These are phyloP conservation scores for Aspergillus baeticus DNA, from an alignment of 495 filamentous ascomycete species.

Conservation along the genomic window DNA sequence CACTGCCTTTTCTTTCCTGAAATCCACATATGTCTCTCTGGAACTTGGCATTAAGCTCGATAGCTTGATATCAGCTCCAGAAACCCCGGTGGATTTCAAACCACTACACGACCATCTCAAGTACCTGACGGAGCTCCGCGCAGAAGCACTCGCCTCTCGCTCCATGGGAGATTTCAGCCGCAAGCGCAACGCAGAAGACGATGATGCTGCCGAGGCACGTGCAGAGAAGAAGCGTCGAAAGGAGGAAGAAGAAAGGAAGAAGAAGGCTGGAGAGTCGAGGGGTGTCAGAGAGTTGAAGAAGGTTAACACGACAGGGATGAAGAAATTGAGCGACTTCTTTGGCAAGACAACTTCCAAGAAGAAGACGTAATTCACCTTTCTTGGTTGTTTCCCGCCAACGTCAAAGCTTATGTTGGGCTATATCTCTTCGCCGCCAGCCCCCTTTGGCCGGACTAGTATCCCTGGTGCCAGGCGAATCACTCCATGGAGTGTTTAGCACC, in stretches of 20 bases:
- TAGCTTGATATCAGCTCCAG: constrained; percentile 41
- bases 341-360: constrained; percentile 57
- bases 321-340: constrained; percentile 96
- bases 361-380: constrained; percentile 19
- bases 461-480: too few relatives aligned
- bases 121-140: constrained; percentile 60
- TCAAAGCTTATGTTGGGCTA: too few relatives aligned
- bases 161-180: constrained; percentile 69
- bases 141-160: constrained; percentile 66
- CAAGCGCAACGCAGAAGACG: constrained; percentile 69
- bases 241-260: constrained; percentile 75
- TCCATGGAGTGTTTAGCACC: too few relatives aligned
- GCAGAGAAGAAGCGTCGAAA: constrained; percentile 63
- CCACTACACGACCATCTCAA: constrained; percentile 67
- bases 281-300: constrained; percentile 80
- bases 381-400: background rate
- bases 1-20: constrained; percentile 74
- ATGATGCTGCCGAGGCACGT: constrained; percentile 52
- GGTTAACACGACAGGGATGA: constrained; percentile 88
- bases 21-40: constrained; percentile 64
- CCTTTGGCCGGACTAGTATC: background rate
- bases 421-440: background rate
- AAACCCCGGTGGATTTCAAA: constrained; percentile 62
- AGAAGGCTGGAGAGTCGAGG: constrained; percentile 67
- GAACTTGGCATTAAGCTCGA: constrained; percentile 50